Conservation (phyloP, 352 stramenopile species). For the Globisporangium takayamanum region DNA sequence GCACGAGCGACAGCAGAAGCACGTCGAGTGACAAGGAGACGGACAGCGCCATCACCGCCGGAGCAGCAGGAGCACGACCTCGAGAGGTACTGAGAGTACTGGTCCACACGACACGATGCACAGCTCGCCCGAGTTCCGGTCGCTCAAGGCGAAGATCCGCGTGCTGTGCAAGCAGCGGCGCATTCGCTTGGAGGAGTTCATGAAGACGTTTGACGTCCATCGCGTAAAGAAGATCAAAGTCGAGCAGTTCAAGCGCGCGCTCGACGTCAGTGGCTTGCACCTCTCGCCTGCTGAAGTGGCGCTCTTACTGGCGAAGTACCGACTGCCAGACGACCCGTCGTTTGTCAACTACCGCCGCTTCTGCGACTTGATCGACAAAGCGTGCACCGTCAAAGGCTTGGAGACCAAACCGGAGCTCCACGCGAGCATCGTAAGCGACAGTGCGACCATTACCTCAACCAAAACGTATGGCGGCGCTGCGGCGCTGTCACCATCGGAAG, state of each 20-base stretch:
- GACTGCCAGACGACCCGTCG: constrained; percentile 41
- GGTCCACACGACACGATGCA: constrained; percentile 25
- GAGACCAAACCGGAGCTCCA: constrained; percentile 51
- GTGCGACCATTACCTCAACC: constrained; percentile 10
- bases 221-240: constrained; percentile 78
- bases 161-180: constrained; percentile 76
- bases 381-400: constrained; percentile 72
- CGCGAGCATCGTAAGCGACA: constrained; percentile 24
- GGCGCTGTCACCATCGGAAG: constrained; percentile 26
- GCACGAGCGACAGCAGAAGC: no score
- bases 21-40: no score
- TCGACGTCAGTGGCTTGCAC: constrained; percentile 72
- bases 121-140: constrained; percentile 70
- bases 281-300: constrained; percentile 44
- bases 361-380: constrained; percentile 82
- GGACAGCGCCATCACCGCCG: not conserved
- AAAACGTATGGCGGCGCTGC: constrained; percentile 26
- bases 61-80: not conserved
- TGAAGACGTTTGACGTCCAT: constrained; percentile 85
- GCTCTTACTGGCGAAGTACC: constrained; percentile 63
- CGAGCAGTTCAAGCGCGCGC: constrained; percentile 74
- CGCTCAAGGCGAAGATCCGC: constrained; percentile 74
- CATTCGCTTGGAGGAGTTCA: constrained; percentile 82
- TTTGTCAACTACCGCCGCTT: constrained; percentile 80
- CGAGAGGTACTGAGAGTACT: not conserved